Percentiles rank a stretch among this genome's conserved stretches.
phyloP scores from a whole-genome alignment of 148 eudicot genomes.

The Chenopodium berlandieri region DNA sequence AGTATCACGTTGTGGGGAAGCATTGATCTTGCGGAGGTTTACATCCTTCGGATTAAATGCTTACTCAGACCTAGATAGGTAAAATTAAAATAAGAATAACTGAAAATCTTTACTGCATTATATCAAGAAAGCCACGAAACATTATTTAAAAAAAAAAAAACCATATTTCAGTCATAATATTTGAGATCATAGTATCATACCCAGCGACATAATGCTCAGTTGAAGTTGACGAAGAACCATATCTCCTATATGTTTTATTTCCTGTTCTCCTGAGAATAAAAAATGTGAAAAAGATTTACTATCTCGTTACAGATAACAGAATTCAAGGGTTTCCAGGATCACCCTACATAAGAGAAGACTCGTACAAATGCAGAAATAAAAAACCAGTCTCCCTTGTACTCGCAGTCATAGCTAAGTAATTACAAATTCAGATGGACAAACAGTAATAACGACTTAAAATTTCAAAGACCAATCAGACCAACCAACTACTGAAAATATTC shows the following conservation, averaged over 20 bases:
- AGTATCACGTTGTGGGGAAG: slow-evolving; percentile 29
- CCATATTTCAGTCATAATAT: background rate
- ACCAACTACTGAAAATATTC: no score
- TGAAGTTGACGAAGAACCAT: slow-evolving; percentile 39
- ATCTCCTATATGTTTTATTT: slow-evolving; percentile 32
- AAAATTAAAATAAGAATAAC: background rate
- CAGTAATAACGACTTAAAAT: no score
- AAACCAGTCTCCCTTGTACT: background rate
- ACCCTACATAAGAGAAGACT: background rate
- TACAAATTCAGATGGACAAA: no score
- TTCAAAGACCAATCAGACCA: no score
- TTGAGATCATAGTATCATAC: slow-evolving; percentile 34
- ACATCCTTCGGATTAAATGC: slow-evolving; percentile 91
- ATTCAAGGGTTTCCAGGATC: background rate
- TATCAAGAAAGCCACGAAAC: background rate
- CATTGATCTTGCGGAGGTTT: slow-evolving; percentile 31
- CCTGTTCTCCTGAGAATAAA: slow-evolving; percentile 39
- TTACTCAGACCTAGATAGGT: slow-evolving; percentile 49
- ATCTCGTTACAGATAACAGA: background rate
- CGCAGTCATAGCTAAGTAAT: background rate
- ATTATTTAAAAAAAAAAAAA: background rate
- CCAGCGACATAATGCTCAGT: slow-evolving; percentile 56
- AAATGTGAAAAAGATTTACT: background rate
- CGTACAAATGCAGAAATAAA: no score
- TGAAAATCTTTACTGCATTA: background rate